Conservation (phyloP, 2,329 filamentous ascomycete species). For the Pseudogymnoascus sp. region DNA sequence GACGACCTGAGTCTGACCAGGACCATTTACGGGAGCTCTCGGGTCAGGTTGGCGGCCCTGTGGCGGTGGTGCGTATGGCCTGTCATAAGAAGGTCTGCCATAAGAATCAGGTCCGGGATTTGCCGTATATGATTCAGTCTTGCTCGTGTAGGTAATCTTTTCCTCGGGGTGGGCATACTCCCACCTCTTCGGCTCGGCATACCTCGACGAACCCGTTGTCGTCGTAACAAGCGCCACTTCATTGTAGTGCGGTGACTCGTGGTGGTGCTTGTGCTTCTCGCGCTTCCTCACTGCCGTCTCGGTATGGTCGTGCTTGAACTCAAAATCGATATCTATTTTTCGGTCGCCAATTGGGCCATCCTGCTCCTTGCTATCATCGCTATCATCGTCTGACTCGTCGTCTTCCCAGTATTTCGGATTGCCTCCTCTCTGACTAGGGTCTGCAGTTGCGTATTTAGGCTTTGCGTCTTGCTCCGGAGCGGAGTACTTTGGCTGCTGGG, state of each 20-base stretch:
- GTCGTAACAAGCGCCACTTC: not conserved
- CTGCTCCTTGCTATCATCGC: not conserved
- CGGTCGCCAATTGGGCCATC: constrained; percentile 7
- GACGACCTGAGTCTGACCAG: constrained; percentile 18
- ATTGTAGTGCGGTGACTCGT: not conserved
- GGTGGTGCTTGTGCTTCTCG: constrained; percentile 2
- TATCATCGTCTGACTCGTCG: not conserved
- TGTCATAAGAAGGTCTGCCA: not conserved
- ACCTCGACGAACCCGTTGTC: constrained; percentile 12
- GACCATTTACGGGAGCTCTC: constrained; percentile 14
- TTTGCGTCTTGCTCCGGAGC: not conserved
- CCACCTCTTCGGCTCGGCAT: constrained; percentile 27
- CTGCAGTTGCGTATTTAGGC: constrained; percentile 6
- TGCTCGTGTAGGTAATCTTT: constrained; percentile 27
- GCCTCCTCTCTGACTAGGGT: not conserved
- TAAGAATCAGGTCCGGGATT: constrained; percentile 11
- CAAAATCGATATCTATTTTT: constrained; percentile 6
- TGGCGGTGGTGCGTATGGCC: not conserved
- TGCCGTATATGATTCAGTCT: constrained; percentile 19
- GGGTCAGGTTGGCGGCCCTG: constrained; percentile 12
- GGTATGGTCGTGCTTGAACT: not conserved
- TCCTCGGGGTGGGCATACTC: constrained; percentile 33
- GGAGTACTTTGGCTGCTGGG: not conserved
- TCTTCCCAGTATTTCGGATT: constrained; percentile 8
- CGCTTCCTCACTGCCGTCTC: not conserved